A percentile compares a stretch with the other conserved stretches of the same genome.
These are phyloP conservation scores for Botrytis galanthina DNA, from an alignment of 2,329 filamentous ascomycete genomes.

Conservation along the genomic window DNA sequence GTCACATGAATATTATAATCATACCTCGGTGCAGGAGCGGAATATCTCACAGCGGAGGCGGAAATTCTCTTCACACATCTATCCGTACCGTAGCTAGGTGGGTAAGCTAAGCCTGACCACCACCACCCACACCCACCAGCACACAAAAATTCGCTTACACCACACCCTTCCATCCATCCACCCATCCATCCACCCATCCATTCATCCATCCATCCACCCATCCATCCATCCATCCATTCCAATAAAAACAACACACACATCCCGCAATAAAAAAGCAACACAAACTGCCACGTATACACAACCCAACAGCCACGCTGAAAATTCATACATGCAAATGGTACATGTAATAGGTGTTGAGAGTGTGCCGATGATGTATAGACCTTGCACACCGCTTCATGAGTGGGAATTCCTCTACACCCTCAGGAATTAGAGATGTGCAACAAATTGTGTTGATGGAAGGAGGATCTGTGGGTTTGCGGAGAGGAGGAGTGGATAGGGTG, in stretches of 20 bases:
- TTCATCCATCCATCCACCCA: background rate
- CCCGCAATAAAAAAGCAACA: background rate
- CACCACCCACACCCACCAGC: background rate
- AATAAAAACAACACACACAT: background rate
- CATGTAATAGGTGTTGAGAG: background rate
- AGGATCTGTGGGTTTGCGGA: background rate
- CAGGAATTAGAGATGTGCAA: background rate
- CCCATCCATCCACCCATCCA: background rate
- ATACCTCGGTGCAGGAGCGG: background rate
- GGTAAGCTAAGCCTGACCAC: background rate
- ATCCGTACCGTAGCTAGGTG: background rate
- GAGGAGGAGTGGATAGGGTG: background rate
- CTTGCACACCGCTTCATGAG: background rate
- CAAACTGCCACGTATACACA: background rate
- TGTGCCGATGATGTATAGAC: background rate
- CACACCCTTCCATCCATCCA: background rate
- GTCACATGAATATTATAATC: background rate
- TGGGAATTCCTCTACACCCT: background rate
- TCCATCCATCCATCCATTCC: background rate
- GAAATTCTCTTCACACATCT: background rate
- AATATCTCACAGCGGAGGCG: background rate
- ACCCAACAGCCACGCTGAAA: background rate
- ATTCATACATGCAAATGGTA: background rate
- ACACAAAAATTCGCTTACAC: background rate
- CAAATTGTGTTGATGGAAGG: background rate